These are phyloP conservation scores for Stropharia rugosoannulata DNA, from an alignment of 768 basidiomycete species.

Conservation along the genomic window DNA sequence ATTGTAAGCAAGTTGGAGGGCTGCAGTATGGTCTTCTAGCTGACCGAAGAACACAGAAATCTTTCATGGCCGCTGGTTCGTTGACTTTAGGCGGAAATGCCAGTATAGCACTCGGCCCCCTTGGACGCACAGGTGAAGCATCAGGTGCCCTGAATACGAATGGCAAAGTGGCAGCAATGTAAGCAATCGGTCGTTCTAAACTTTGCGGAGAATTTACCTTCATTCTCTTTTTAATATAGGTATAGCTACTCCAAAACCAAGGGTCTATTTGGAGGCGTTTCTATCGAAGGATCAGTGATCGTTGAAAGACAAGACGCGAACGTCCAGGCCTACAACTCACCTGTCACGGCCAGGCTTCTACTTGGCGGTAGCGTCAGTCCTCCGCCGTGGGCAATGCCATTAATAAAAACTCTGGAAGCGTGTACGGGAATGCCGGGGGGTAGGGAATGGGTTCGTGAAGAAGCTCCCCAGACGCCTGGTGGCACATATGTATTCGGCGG, in stretches of 20 bases:
- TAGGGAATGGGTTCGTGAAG: constrained; percentile 66
- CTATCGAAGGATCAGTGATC: constrained; percentile 86
- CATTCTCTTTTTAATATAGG: constrained; percentile 36
- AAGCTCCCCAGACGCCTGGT: constrained; percentile 27
- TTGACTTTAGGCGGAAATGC: constrained; percentile 89
- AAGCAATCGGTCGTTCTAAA: constrained; percentile 11
- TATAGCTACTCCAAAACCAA: constrained; percentile 91
- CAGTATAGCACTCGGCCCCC: constrained; percentile 85
- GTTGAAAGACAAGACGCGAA: constrained; percentile 95
- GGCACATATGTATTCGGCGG: constrained; percentile 59
- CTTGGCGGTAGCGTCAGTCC: constrained; percentile 74
- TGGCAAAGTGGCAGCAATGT: constrained; percentile 93
- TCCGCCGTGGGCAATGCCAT: constrained; percentile 75
- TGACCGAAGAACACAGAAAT: constrained; percentile 41
- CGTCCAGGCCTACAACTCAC: constrained; percentile 70
- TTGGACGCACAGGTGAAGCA: constrained; percentile 96
- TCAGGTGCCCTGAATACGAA: constrained; percentile 77
- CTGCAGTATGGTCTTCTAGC: neutral
- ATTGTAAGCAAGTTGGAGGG: constrained; percentile 47
- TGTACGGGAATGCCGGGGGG: constrained; percentile 71
- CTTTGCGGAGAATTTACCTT: neutral
- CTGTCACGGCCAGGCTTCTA: constrained; percentile 76
- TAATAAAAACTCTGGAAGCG: constrained; percentile 73
- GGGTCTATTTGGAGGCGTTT: constrained; percentile 92
- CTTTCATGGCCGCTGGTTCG: constrained; percentile 94